Percentiles rank a stretch among this genome's conserved stretches.
Conservation (phyloP, 2,329 filamentous ascomycete species). For the Aphanoascus verrucosus region DNA sequence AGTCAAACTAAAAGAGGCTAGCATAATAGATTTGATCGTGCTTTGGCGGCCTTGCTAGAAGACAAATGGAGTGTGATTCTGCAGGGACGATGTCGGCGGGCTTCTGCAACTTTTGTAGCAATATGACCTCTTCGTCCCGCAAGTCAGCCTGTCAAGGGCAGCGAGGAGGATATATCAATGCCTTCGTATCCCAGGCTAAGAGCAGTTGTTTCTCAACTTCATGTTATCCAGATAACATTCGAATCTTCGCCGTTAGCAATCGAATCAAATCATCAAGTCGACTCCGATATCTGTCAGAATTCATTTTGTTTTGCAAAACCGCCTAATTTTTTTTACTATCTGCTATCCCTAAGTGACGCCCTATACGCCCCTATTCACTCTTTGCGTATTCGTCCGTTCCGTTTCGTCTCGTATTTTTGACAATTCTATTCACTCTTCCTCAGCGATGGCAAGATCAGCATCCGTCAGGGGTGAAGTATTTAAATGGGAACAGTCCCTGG, state of each 20-base stretch:
- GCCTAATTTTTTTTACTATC: too few species aligned
- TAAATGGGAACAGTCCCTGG: slow-evolving; percentile 15
- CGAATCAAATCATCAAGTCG: too few species aligned
- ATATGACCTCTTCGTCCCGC: background rate
- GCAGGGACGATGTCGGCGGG: background rate
- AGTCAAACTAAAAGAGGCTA: background rate
- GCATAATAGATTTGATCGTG: background rate
- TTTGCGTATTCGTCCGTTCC: background rate
- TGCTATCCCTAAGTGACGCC: too few species aligned
- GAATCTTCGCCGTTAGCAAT: too few species aligned
- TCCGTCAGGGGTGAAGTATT: background rate
- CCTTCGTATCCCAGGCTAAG: too few species aligned
- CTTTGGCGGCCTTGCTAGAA: background rate
- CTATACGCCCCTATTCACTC: too few species aligned
- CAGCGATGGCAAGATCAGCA: background rate
- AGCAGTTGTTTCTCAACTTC: too few species aligned
- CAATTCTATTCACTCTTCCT: slow-evolving; percentile 1
- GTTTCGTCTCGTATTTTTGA: background rate
- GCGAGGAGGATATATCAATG: too few species aligned
- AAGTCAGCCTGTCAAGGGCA: too few species aligned
- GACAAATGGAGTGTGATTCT: background rate
- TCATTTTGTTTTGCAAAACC: too few species aligned
- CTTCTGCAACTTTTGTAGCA: background rate
- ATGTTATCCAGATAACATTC: too few species aligned
- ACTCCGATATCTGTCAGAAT: too few species aligned